These are phyloP conservation scores for Curvularia sp. DNA, from an alignment of 2,329 filamentous ascomycete species.

Conservation along the genomic window DNA sequence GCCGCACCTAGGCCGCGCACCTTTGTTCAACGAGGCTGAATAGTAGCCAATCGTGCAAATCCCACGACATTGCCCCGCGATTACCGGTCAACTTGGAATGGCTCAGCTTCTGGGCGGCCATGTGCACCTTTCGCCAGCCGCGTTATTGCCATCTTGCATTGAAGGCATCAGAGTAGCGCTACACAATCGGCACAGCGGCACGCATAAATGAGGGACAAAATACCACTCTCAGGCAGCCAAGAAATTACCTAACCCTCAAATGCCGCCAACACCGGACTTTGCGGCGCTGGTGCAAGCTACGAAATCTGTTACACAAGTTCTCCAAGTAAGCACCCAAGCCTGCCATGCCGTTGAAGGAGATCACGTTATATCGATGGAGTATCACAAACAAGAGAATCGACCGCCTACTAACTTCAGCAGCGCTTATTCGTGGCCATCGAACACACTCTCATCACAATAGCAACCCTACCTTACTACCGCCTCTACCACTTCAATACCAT, in stretches of 20 bases:
- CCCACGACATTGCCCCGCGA: not conserved
- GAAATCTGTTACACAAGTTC: not conserved
- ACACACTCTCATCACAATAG: not conserved
- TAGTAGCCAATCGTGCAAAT: not conserved
- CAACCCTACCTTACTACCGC: conserved; percentile 1
- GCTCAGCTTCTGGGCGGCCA: not conserved
- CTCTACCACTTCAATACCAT: conserved; percentile 6
- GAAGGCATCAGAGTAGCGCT: no score
- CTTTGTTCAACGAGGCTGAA: not conserved
- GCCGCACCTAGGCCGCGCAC: not conserved
- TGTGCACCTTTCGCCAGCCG: not conserved
- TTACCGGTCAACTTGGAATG: not conserved
- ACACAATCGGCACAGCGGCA: not conserved
- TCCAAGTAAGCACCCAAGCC: not conserved
- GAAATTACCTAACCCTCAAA: not conserved
- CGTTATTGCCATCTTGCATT: not conserved
- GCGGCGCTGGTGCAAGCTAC: not conserved
- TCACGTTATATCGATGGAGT: not conserved
- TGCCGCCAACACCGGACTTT: not conserved
- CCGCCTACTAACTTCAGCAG: not conserved
- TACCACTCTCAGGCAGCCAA: not conserved
- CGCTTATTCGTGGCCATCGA: not conserved
- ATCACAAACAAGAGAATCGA: not conserved
- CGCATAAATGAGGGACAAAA: not conserved
- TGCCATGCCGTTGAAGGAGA: not conserved